These are phyloP conservation scores for Gymnopilus junonius DNA, from an alignment of 768 basidiomycete genomes.

Conservation along the genomic window DNA sequence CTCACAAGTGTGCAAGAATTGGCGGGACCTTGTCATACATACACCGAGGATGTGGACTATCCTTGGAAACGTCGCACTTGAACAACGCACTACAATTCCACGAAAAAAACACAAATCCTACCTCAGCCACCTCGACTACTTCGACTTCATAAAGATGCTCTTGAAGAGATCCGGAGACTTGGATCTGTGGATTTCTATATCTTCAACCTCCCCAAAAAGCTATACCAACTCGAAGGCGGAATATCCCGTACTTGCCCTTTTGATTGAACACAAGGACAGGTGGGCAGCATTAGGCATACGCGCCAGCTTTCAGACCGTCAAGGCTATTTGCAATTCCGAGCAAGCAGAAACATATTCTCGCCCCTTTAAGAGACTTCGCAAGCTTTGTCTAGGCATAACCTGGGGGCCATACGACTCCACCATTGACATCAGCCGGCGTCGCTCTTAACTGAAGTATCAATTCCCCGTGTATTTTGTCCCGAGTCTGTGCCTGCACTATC, in stretches of 20 bases:
- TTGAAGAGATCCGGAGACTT: background rate
- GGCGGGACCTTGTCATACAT: background rate
- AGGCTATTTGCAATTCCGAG: too few species aligned
- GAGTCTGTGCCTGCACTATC: too few species aligned
- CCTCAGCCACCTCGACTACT: background rate
- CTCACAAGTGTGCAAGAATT: background rate
- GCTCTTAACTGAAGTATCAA: too few species aligned
- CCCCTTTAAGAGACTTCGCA: too few species aligned
- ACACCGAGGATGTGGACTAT: background rate
- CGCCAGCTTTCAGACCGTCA: too few species aligned
- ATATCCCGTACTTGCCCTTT: background rate
- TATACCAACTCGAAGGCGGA: background rate
- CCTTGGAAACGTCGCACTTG: background rate
- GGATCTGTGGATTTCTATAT: background rate
- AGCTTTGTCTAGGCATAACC: too few species aligned
- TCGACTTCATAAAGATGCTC: background rate
- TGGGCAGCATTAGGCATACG: background rate
- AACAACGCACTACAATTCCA: background rate
- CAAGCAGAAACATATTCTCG: too few species aligned
- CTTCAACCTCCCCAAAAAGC: background rate
- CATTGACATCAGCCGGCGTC: too few species aligned
- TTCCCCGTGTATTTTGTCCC: too few species aligned
- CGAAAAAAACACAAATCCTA: background rate
- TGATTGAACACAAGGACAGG: background rate
- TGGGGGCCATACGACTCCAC: too few species aligned